phyloP scores from a whole-genome alignment of 176 grass and related monocot species.

The Luzula sylvatica region DNA sequence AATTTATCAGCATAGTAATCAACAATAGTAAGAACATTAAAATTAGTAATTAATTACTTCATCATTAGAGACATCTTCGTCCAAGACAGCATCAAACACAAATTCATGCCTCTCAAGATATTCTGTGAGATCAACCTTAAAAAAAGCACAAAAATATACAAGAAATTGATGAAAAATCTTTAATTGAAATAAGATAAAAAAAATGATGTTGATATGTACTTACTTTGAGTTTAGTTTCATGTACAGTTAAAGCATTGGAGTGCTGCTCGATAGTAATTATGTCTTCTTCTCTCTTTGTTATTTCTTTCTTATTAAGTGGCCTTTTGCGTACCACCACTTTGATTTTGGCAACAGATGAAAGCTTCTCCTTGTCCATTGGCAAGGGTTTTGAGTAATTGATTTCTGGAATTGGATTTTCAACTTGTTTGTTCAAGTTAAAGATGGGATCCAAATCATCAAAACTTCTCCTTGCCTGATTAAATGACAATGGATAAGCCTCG shows the following conservation, averaged over 20 bases:
- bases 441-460: conserved; percentile 44
- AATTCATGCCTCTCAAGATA: conserved; percentile 98
- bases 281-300: conserved; percentile 91
- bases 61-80: conserved; percentile 95
- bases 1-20: not conserved
- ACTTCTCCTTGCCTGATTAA: conserved; percentile 28
- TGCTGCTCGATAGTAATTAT: conserved; percentile 74
- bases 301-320: conserved; percentile 95
- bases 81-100: conserved; percentile 96
- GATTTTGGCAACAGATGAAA: conserved; percentile 78
- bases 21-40: not conserved
- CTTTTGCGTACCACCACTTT: conserved; percentile 99
- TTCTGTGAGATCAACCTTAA: conserved; percentile 90
- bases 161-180: not conserved
- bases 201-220: conserved; percentile 13
- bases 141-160: not conserved
- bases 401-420: conserved; percentile 43
- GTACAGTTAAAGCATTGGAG: conserved; percentile 74
- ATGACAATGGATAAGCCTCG: conserved; percentile 49
- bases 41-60: conserved; percentile 30
- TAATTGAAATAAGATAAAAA: conserved; percentile 11
- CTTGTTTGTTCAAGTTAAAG: conserved; percentile 38
- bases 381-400: conserved; percentile 42
- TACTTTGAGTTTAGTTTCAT: conserved; percentile 99
- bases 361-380: conserved; percentile 62